Conservation (phyloP, 108 stramenopile species). For the Pseudonitzschia delicatissima region DNA sequence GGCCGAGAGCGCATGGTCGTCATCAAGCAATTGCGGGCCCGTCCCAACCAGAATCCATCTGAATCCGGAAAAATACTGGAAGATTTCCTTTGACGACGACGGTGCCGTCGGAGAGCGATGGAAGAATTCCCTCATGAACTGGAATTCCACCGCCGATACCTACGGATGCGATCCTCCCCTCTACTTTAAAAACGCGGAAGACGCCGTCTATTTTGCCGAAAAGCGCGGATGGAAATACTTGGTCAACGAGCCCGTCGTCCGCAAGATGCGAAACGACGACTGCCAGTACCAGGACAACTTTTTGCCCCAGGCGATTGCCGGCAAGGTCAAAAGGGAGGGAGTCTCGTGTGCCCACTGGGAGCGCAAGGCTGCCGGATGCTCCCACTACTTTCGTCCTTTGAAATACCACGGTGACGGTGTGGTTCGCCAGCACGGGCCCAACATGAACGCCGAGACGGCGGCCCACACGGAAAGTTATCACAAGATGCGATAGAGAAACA, state of each 20-base stretch:
- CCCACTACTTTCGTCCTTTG: slow-evolving; percentile 83
- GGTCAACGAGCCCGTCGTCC: slow-evolving; percentile 70
- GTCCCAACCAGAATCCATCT: slow-evolving; percentile 56
- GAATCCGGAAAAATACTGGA: slow-evolving; percentile 60
- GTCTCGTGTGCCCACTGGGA: slow-evolving; percentile 75
- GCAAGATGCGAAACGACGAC: slow-evolving; percentile 56
- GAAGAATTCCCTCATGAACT: slow-evolving; percentile 96
- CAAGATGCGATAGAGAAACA: slow-evolving; percentile 66
- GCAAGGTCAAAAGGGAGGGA: slow-evolving; percentile 58
- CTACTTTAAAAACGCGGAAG: slow-evolving; percentile 80
- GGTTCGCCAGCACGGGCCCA: slow-evolving; percentile 82
- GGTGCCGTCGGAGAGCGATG: slow-evolving; percentile 69
- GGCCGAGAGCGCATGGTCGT: slow-evolving; percentile 65
- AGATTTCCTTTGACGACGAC: slow-evolving; percentile 75
- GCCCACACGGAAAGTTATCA: slow-evolving; percentile 62
- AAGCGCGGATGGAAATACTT: slow-evolving; percentile 92
- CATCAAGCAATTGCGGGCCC: slow-evolving; percentile 67
- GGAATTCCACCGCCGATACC: slow-evolving; percentile 90
- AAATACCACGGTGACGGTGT: slow-evolving; percentile 86
- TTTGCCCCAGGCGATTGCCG: slow-evolving; percentile 71
- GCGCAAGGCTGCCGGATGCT: slow-evolving; percentile 56
- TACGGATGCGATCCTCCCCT: slow-evolving; percentile 76
- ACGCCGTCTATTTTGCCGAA: slow-evolving; percentile 89
- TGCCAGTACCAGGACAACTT: slow-evolving; percentile 89
- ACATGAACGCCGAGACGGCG: slow-evolving; percentile 44